Evolutionary conservation across 2,329 filamentous ascomycete genomes (phyloP).

Genomic region (Penicillium sp.): DNA sequence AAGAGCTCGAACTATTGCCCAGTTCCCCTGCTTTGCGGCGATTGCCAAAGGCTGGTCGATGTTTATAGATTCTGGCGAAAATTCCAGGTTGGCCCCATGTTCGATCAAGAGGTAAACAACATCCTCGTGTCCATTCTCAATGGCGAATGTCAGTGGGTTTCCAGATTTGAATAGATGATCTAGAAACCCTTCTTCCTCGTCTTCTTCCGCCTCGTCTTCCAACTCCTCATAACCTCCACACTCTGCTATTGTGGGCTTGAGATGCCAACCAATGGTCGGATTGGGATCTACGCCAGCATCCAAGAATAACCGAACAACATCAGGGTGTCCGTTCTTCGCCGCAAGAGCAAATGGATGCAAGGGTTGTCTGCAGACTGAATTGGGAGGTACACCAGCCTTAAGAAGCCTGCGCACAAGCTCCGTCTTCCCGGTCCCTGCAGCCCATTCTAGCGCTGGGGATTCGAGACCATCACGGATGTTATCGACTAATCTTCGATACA

Average conservation of each 20-base stretch:
- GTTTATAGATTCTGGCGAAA: background rate
- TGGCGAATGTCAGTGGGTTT: background rate
- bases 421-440: constrained; percentile 7
- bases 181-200: background rate
- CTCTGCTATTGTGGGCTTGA: background rate
- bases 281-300: background rate
- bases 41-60: background rate
- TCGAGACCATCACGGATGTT: no score
- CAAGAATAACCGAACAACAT: constrained; percentile 3
- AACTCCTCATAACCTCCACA: background rate
- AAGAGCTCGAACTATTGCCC: background rate
- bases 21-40: background rate
- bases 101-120: constrained; percentile 8
- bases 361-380: background rate
- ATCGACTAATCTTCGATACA: background rate
- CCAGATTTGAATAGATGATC: background rate
- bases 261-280: background rate
- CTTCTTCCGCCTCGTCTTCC: background rate
- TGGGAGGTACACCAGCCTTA: background rate
- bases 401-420: background rate
- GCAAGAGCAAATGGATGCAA: constrained; percentile 8
- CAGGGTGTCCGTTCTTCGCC: background rate
- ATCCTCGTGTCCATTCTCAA: constrained; percentile 1
- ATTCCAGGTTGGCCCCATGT: constrained; percentile 4
- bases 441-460: constrained; percentile 5